Percentiles rank a stretch among this genome's conserved stretches.
These are phyloP conservation scores for Rhinocladiella similis DNA, from an alignment of 2,329 filamentous ascomycete genomes.

Conservation along the genomic window DNA sequence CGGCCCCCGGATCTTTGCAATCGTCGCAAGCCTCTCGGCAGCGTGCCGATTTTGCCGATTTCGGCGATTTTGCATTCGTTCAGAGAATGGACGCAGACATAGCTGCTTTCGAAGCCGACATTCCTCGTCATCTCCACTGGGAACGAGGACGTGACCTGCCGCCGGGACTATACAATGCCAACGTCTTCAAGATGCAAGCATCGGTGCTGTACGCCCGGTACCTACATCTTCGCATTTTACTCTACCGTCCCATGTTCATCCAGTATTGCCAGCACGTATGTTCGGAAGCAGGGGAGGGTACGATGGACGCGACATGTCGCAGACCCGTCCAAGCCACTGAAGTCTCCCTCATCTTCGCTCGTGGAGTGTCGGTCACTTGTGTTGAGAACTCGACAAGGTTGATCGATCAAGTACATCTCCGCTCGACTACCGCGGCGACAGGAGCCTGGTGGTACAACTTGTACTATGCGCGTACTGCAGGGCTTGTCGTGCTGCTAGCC, in stretches of 20 bases:
- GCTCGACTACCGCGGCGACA: slow-evolving; percentile 3
- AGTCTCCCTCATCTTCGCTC: slow-evolving; percentile 1
- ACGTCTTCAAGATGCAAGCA: slow-evolving; percentile 4
- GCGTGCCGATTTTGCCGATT: background rate
- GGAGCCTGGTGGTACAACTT: slow-evolving; percentile 13
- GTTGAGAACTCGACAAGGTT: slow-evolving; percentile 3
- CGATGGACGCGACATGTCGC: background rate
- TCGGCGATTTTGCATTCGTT: background rate
- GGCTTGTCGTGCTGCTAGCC: slow-evolving; percentile 3
- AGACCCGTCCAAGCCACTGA: background rate
- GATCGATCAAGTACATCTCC: slow-evolving; percentile 8
- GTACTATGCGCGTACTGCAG: slow-evolving; percentile 9
- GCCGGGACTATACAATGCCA: background rate
- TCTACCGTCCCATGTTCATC: slow-evolving; percentile 7
- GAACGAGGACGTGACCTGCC: background rate
- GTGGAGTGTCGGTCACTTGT: background rate
- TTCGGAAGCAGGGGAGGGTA: background rate
- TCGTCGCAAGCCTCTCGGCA: background rate
- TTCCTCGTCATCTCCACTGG: slow-evolving; percentile 5
- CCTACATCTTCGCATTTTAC: slow-evolving; percentile 2
- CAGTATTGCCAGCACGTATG: slow-evolving; percentile 4
- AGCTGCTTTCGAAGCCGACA: background rate
- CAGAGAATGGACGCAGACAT: background rate
- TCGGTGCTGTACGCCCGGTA: slow-evolving; percentile 5
- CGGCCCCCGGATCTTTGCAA: background rate